Percentiles rank a stretch among this genome's conserved stretches.
These are phyloP conservation scores for Neolentinus lepideus DNA, from an alignment of 1,284 basidiomycete species.

Conservation along the genomic window DNA sequence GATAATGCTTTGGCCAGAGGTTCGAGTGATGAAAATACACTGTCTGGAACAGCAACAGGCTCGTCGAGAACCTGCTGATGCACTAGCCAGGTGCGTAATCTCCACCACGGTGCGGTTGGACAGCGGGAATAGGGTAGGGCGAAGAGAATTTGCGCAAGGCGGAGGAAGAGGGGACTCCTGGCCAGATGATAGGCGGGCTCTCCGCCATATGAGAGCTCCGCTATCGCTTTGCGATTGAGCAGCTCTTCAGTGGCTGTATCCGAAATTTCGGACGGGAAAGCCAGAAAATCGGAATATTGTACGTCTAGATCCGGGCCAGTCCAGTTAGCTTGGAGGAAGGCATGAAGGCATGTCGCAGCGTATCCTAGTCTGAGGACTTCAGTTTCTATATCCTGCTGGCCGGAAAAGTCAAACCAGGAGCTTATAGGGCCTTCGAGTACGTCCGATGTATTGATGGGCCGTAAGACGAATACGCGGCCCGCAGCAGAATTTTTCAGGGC, in stretches of 20 bases:
- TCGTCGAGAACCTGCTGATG: slow-evolving; percentile 89
- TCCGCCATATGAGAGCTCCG: slow-evolving; percentile 78
- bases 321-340: slow-evolving; percentile 95
- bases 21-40: slow-evolving; percentile 41
- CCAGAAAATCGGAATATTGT: slow-evolving; percentile 44
- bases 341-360: slow-evolving; percentile 78
- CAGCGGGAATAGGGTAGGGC: slow-evolving; percentile 40
- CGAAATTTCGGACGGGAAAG: slow-evolving; percentile 22
- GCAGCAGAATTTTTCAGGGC: slow-evolving; percentile 46
- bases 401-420: slow-evolving; percentile 25
- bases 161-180: slow-evolving; percentile 63
- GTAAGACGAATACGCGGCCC: slow-evolving; percentile 33
- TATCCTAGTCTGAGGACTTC: slow-evolving; percentile 59
- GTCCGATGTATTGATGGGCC: slow-evolving; percentile 15
- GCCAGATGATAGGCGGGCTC: slow-evolving; percentile 97
- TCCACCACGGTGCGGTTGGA: slow-evolving; percentile 68
- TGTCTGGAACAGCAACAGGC: slow-evolving; percentile 55
- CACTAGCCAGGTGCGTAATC: slow-evolving; percentile 63
- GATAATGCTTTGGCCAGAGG: slow-evolving; percentile 33
- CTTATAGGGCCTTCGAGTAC: slow-evolving; percentile 25
- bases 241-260: slow-evolving; percentile 36
- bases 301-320: slow-evolving; percentile 86
- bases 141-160: slow-evolving; percentile 72
- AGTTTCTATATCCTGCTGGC: slow-evolving; percentile 18
- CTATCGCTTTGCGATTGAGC: slow-evolving; percentile 64